These are phyloP conservation scores for Plenodomus lindquistii DNA, from an alignment of 2,329 filamentous ascomycete genomes.

Conservation along the genomic window DNA sequence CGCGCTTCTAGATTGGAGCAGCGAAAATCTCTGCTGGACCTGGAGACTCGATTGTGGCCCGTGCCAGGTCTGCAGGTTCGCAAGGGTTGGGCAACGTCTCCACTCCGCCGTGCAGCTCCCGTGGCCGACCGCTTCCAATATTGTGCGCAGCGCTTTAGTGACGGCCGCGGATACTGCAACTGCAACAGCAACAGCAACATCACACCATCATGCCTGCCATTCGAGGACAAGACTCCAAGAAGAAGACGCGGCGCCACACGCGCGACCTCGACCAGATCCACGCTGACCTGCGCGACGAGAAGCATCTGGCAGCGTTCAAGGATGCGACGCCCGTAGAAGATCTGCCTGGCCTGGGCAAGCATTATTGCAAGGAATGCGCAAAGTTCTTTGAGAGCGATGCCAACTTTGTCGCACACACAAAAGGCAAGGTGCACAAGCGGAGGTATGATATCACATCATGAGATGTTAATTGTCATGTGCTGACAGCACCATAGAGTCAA, in stretches of 20 bases:
- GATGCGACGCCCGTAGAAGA: slow-evolving; percentile 81
- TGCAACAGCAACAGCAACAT: too few species aligned
- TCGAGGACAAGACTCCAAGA: slow-evolving; percentile 53
- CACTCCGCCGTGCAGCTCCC: slow-evolving; percentile 24
- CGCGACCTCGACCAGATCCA: slow-evolving; percentile 94
- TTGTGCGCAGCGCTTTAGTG: slow-evolving; percentile 27
- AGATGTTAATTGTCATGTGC: not conserved
- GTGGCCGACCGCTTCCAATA: slow-evolving; percentile 27
- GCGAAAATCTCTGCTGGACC: slow-evolving; percentile 26
- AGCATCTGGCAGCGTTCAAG: slow-evolving; percentile 80
- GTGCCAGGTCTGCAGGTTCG: not conserved
- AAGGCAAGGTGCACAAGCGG: slow-evolving; percentile 92
- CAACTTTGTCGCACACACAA: slow-evolving; percentile 74
- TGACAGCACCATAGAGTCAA: slow-evolving; percentile 64
- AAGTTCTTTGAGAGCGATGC: slow-evolving; percentile 92
- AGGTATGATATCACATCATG: slow-evolving; percentile 56
- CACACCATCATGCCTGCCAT: slow-evolving; percentile 56
- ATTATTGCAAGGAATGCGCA: slow-evolving; percentile 90
- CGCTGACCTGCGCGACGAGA: slow-evolving; percentile 75
- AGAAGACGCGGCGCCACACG: slow-evolving; percentile 52
- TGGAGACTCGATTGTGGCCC: slow-evolving; percentile 25
- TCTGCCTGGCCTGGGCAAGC: slow-evolving; percentile 79
- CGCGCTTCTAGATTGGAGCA: slow-evolving; percentile 1
- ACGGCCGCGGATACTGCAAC: slow-evolving; percentile 33
- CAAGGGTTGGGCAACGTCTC: slow-evolving; percentile 1